Conservation (phyloP, 1,284 basidiomycete species). For the Pterulicium gracile region DNA sequence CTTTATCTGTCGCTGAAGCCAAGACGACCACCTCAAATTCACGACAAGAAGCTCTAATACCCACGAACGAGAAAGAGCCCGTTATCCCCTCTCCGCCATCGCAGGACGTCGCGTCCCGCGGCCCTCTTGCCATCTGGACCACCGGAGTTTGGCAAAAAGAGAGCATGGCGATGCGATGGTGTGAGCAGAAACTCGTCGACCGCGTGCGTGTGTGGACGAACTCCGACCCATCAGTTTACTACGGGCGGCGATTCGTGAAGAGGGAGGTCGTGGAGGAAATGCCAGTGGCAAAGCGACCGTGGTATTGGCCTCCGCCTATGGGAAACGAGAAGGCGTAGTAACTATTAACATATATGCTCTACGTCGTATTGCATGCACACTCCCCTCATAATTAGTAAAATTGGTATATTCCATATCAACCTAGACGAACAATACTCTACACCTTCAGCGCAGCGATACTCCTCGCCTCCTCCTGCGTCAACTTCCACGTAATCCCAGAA, state of each 20-base stretch:
- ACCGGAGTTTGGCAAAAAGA: slow-evolving; percentile 58
- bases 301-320: not conserved
- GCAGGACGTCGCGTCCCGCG: slow-evolving; percentile 12
- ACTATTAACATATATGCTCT: no score
- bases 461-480: slow-evolving; percentile 71
- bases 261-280: not conserved
- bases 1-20: no score
- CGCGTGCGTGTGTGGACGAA: slow-evolving; percentile 28
- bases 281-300: not conserved
- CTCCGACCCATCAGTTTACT: not conserved
- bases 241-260: not conserved
- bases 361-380: no score
- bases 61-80: no score
- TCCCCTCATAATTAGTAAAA: no score
- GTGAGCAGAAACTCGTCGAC: slow-evolving; percentile 40
- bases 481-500: slow-evolving; percentile 85
- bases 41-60: not conserved
- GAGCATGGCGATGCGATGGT: slow-evolving; percentile 43
- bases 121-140: slow-evolving; percentile 60
- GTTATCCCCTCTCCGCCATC: not conserved
- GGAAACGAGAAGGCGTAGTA: no score
- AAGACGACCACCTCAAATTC: no score
- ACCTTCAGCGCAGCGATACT: slow-evolving; percentile 55
- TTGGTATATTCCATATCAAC: no score
- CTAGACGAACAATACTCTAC: no score